Evolutionary conservation across 345 rosid species (phyloP), one percentile per base, ranked within the genome.

Genomic region (Psidium guajava): DNA sequence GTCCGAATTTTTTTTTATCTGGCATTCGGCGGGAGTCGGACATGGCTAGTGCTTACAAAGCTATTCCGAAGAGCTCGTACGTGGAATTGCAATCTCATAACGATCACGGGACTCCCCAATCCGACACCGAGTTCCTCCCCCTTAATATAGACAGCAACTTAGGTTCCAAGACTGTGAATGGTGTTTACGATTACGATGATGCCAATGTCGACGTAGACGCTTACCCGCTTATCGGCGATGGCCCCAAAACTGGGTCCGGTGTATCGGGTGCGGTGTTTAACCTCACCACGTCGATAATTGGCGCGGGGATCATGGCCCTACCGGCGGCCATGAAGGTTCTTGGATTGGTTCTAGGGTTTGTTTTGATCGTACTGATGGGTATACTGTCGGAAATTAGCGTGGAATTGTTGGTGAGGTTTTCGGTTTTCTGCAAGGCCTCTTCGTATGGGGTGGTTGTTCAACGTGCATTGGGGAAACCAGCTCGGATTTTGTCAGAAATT

Each of bases 251-350:
- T 11, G 95, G 93, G 75, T 93, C 98, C 85, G 95, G 94, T 11
- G 54, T 94, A 64, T 86, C 89, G 55, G 99, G 99, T 15, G 98
- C 99, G 3, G 99, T 97, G 85, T 97, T 96, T 64, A 97, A 97
- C 80, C 97, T 97, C 81, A 89, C 99, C 75, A 97, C 99, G 7
- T 83, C 99, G 0, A 89, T 97, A 85, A 93, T 97, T 85, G 99
- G 99, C 22, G 99, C 99, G 25, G 99, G 99, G 82, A 96, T 97
- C 84, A 97, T 97, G 99, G 99, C 99, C 87, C 91, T 97, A 87
- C 99, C 99, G 6, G 99, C 99, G 32, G 92, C 98, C 16, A 93
- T 97, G 98, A 96, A 97, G 90, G 96, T 97, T 86, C 95, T 97
- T 40, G 99, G 99, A 47, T 69, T 97, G 90, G 83, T 91, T 83